These are phyloP conservation scores for Exophiala oligosperma DNA, from an alignment of 2,329 filamentous ascomycete species.

Conservation along the genomic window DNA sequence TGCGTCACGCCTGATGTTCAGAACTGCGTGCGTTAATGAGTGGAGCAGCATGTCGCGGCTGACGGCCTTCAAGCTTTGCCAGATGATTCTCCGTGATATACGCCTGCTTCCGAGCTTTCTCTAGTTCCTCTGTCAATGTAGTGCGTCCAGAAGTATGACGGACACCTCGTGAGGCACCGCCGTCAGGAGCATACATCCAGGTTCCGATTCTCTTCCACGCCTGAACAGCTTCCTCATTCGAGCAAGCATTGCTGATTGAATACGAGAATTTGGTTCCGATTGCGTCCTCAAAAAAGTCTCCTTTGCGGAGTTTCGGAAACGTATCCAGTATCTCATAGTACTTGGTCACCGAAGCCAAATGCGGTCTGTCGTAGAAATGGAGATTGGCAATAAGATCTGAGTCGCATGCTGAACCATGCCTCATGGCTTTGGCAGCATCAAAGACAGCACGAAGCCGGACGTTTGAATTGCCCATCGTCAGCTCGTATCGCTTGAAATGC, in stretches of 20 bases:
- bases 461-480: neutral
- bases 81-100: neutral
- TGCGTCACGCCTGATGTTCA: too few relatives aligned
- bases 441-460: neutral
- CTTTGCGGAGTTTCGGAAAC: neutral
- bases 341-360: neutral
- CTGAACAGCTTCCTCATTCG: neutral
- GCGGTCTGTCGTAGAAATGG: neutral
- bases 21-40: too few relatives aligned
- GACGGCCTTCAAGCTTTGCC: neutral
- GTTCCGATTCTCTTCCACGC: constrained; percentile 2
- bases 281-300: neutral
- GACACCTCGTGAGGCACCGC: neutral
- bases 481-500: neutral
- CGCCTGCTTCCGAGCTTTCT: neutral
- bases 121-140: neutral
- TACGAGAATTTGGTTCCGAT: neutral
- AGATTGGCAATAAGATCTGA: neutral
- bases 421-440: neutral
- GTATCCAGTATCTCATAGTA: neutral
- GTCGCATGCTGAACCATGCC: neutral
- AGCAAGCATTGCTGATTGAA: neutral
- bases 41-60: neutral
- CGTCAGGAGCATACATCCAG: constrained; percentile 1
- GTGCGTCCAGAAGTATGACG: constrained; percentile 2